Percentiles rank a stretch among this genome's conserved stretches.
Conservation (phyloP, 179 eudicot genomes). For the Pouteria campechiana region DNA sequence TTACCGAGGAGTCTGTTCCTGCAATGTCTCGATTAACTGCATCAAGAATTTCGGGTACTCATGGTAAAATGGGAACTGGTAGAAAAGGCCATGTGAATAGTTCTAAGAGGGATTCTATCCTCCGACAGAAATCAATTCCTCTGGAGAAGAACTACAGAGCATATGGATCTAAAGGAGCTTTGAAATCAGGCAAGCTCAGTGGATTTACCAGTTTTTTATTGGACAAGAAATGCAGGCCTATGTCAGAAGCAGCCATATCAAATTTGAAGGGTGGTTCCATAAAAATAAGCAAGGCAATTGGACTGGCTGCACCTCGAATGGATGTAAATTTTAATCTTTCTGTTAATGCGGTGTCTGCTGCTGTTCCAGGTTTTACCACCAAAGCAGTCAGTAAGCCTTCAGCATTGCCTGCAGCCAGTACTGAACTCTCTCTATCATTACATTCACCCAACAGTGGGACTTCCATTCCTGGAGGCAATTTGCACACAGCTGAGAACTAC, state of each 20-base stretch:
- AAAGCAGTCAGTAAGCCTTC: background rate
- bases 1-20: too few species aligned
- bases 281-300: slow-evolving; percentile 5
- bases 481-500: background rate
- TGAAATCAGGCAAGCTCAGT: slow-evolving; percentile 21
- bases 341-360: too few species aligned
- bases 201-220: slow-evolving; percentile 13
- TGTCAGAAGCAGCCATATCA: slow-evolving; percentile 7
- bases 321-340: too few species aligned
- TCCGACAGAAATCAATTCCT: slow-evolving; percentile 21
- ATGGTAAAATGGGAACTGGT: too few species aligned
- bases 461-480: background rate
- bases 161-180: slow-evolving; percentile 16
- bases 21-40: too few species aligned
- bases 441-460: background rate
- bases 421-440: slow-evolving; percentile 1
- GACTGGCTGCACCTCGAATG: background rate
- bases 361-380: too few species aligned
- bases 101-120: slow-evolving; percentile 19
- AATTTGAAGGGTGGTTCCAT: slow-evolving; percentile 12
- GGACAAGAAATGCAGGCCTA: slow-evolving; percentile 20
- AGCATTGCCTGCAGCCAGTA: slow-evolving; percentile 5
- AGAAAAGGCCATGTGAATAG: slow-evolving; percentile 4
- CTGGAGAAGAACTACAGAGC: slow-evolving; percentile 21
- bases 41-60: too few species aligned